Evolutionary conservation across 75 land plant genomes (phyloP).

Genomic region (Cupressus sempervirens): DNA sequence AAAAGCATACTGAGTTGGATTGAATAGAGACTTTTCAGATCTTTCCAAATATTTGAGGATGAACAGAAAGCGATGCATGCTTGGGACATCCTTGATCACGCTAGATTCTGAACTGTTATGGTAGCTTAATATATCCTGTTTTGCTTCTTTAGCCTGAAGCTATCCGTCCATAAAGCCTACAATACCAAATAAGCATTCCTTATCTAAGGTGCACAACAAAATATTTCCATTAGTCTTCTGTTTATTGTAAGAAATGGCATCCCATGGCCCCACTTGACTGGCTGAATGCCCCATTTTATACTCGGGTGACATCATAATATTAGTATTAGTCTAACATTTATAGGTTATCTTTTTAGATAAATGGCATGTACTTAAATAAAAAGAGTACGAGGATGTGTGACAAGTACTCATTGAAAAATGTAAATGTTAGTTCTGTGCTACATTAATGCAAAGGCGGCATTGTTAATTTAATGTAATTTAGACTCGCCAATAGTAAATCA

Average conservation of each 20-base stretch:
- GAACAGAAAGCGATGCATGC: not conserved
- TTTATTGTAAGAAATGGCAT: not conserved
- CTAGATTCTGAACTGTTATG: not conserved
- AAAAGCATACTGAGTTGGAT: not conserved
- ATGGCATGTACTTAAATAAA: not conserved
- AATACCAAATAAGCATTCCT: not conserved
- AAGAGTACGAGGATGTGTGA: not conserved
- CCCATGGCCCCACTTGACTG: not conserved
- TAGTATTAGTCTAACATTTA: not conserved
- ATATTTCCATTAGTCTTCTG: conserved; percentile 3
- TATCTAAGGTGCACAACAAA: not conserved
- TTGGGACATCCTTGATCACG: not conserved
- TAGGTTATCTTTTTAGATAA: not conserved
- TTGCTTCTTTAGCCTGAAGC: not conserved
- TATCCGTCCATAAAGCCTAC: not conserved
- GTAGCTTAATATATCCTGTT: not conserved
- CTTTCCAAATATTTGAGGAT: not conserved
- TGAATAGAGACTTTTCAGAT: not conserved
- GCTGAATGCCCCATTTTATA: not conserved
- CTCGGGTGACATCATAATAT: not conserved
- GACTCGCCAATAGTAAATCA: not conserved
- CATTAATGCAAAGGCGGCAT: not conserved
- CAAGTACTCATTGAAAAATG: not conserved
- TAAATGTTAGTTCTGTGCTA: not conserved
- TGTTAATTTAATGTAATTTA: not conserved